Conservation (phyloP, 2,329 filamentous ascomycete genomes). For the Meredithiella fracta region DNA sequence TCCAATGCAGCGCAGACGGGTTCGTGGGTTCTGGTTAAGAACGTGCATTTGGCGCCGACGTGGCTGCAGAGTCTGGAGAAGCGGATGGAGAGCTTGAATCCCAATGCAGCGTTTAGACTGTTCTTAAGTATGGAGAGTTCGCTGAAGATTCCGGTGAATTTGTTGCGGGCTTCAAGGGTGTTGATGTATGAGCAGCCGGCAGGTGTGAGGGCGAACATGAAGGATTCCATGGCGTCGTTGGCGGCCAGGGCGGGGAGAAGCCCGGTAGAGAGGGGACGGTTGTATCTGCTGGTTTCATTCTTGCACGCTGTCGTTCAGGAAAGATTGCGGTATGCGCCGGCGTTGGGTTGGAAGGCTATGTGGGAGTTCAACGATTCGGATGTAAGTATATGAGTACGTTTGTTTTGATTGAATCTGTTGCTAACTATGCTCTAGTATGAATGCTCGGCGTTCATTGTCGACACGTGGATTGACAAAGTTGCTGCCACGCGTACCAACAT, state of each 20-base stretch:
- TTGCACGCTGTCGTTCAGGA: slow-evolving; percentile 93
- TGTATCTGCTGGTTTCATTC: slow-evolving; percentile 87
- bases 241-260: slow-evolving; percentile 59
- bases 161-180: slow-evolving; percentile 81
- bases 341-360: slow-evolving; percentile 91
- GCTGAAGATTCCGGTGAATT: slow-evolving; percentile 88
- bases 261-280: slow-evolving; percentile 75
- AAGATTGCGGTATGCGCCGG: slow-evolving; percentile 81
- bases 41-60: slow-evolving; percentile 86
- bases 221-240: slow-evolving; percentile 78
- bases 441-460: slow-evolving; percentile 89
- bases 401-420: slow-evolving; percentile 17
- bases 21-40: slow-evolving; percentile 96
- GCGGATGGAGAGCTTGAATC: slow-evolving; percentile 85
- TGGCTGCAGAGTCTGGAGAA: slow-evolving; percentile 98
- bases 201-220: slow-evolving; percentile 94
- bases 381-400: slow-evolving; percentile 40
- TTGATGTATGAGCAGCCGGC: slow-evolving; percentile 98
- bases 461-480: slow-evolving; percentile 76
- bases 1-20: slow-evolving; percentile 80
- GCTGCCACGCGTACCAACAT: slow-evolving; percentile 81
- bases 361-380: slow-evolving; percentile 99
- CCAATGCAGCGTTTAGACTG: slow-evolving; percentile 78
- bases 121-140: slow-evolving; percentile 98
- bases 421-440: slow-evolving; percentile 50